These are phyloP conservation scores for Cercophora scortea DNA, from an alignment of 495 filamentous ascomycete species.

Conservation along the genomic window DNA sequence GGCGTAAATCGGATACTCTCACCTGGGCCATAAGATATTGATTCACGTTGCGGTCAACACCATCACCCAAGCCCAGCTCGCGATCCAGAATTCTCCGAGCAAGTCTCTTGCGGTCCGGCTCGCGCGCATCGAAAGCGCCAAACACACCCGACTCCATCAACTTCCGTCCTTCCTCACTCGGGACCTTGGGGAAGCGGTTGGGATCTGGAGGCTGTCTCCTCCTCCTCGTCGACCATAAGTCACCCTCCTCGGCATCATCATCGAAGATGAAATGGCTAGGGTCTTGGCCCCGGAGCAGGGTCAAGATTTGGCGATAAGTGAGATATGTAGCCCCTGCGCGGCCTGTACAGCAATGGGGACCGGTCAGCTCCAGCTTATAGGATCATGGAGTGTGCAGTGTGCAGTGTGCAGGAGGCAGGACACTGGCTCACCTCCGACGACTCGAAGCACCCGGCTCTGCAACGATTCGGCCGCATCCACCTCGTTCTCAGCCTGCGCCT, in stretches of 20 bases:
- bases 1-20: background rate
- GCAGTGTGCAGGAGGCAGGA: background rate
- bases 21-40: slow-evolving; percentile 49
- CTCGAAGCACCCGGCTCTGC: background rate
- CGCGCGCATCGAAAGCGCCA: slow-evolving; percentile 51
- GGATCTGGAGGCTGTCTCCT: slow-evolving; percentile 28
- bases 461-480: background rate
- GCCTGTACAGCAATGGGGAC: slow-evolving; percentile 22
- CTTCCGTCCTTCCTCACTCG: slow-evolving; percentile 63
- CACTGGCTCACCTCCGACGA: background rate
- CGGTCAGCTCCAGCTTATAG: slow-evolving; percentile 8
- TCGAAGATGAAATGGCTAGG: slow-evolving; percentile 27
- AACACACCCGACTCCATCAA: slow-evolving; percentile 78
- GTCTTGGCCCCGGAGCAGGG: slow-evolving; percentile 37
- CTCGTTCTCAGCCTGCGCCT: background rate
- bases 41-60: slow-evolving; percentile 44
- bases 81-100: slow-evolving; percentile 65
- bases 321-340: background rate
- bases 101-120: slow-evolving; percentile 46
- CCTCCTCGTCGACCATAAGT: background rate
- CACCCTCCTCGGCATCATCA: slow-evolving; percentile 22
- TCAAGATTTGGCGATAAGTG: slow-evolving; percentile 37
- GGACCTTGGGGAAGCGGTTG: slow-evolving; percentile 61
- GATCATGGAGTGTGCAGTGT: too few relatives aligned
- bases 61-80: slow-evolving; percentile 60